phyloP scores from a whole-genome alignment of 1,284 basidiomycete genomes.

The Marasmius fiardii region DNA sequence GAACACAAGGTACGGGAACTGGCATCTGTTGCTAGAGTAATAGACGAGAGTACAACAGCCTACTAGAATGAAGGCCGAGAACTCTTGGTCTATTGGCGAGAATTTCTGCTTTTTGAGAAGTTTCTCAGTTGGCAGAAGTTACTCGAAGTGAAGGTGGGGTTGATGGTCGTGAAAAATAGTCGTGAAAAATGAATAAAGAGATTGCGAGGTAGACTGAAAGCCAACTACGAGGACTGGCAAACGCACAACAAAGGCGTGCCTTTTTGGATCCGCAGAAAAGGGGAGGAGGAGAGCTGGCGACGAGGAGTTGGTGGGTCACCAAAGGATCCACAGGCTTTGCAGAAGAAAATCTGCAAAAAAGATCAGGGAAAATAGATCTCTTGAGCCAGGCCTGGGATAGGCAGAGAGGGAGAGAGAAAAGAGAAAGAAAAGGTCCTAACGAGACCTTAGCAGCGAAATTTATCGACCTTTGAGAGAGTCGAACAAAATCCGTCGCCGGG shows the following conservation, averaged over 20 bases:
- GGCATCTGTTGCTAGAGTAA: constrained; percentile 61
- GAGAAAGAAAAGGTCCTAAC: neutral
- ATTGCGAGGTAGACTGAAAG: constrained; percentile 25
- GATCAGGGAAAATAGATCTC: constrained; percentile 31
- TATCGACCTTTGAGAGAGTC: neutral
- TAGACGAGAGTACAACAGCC: constrained; percentile 36
- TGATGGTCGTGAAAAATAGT: constrained; percentile 33
- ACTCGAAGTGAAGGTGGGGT: constrained; percentile 13
- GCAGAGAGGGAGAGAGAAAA: neutral
- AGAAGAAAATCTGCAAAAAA: constrained; percentile 14
- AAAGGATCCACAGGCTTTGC: constrained; percentile 10
- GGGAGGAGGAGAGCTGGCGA: constrained; percentile 24
- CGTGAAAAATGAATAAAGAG: constrained; percentile 37
- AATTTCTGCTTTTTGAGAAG: constrained; percentile 25
- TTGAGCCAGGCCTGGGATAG: constrained; percentile 30
- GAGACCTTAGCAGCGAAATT: neutral
- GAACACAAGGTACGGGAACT: constrained; percentile 68
- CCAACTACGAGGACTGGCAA: constrained; percentile 50
- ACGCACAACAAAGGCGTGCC: constrained; percentile 92
- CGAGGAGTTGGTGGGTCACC: constrained; percentile 7
- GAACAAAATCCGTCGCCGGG: neutral
- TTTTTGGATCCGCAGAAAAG: constrained; percentile 47
- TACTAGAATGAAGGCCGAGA: constrained; percentile 30
- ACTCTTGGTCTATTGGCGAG: constrained; percentile 30
- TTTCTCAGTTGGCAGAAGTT: constrained; percentile 17